A percentile compares a stretch with the other conserved stretches of the same genome.
Evolutionary conservation across 768 basidiomycete genomes (phyloP).

Genomic region (Tricholoma sp.): DNA sequence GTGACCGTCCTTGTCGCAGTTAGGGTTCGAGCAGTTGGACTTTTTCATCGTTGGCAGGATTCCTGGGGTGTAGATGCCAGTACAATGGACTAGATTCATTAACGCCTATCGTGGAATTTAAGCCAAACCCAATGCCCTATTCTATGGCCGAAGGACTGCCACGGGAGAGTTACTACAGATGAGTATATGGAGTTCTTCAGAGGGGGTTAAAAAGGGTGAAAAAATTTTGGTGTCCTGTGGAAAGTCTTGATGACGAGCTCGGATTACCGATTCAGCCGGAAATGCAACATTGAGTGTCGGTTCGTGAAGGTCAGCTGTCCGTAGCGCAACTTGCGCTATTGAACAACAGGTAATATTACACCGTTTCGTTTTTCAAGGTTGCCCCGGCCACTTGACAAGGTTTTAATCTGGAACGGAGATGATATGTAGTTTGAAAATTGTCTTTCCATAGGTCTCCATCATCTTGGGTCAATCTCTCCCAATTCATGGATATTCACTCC

Average conservation of each 20-base stretch:
- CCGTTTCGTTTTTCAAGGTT: not conserved
- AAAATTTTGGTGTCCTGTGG: slow-evolving; percentile 90
- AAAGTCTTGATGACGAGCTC: slow-evolving; percentile 74
- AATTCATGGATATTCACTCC: not conserved
- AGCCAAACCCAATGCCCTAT: slow-evolving; percentile 64
- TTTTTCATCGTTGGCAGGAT: too few species aligned
- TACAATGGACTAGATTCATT: slow-evolving; percentile 70
- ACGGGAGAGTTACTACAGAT: slow-evolving; percentile 69
- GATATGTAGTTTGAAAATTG: not conserved
- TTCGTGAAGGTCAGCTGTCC: not conserved
- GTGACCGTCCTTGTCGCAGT: too few species aligned
- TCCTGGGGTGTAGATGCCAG: slow-evolving; percentile 82
- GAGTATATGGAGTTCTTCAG: slow-evolving; percentile 63
- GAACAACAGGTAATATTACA: not conserved
- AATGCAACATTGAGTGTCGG: not conserved
- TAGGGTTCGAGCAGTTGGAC: too few species aligned
- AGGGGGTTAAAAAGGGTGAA: slow-evolving; percentile 67
- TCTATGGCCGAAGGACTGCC: slow-evolving; percentile 49
- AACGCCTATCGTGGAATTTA: slow-evolving; percentile 88
- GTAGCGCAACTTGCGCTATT: not conserved
- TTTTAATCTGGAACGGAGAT: not conserved
- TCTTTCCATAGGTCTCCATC: not conserved
- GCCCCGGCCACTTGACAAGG: not conserved
- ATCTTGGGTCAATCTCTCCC: not conserved
- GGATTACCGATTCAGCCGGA: slow-evolving; percentile 16